Evolutionary conservation across 2,329 filamentous ascomycete species (phyloP).

Genomic region (Raffaelea albimanens): DNA sequence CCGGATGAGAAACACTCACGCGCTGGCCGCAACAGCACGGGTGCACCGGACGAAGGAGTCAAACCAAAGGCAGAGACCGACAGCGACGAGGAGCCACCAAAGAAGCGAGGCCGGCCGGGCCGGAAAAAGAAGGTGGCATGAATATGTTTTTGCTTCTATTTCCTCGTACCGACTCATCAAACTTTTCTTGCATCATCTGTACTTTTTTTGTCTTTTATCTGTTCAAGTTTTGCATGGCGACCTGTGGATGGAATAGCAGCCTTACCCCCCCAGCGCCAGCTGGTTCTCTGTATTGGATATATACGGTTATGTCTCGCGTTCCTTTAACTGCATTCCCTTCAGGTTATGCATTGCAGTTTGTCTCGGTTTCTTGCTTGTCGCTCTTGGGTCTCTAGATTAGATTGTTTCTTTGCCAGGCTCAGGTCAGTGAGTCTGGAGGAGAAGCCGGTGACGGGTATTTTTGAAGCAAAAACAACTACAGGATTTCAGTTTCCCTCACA

Average conservation of each 20-base stretch:
- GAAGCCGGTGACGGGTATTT: too few relatives aligned
- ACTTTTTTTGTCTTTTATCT: background rate
- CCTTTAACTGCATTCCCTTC: too few relatives aligned
- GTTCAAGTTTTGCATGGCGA: background rate
- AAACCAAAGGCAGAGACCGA: conserved; percentile 14
- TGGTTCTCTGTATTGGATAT: too few relatives aligned
- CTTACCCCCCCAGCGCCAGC: too few relatives aligned
- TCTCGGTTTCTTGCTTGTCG: too few relatives aligned
- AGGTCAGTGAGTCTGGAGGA: too few relatives aligned
- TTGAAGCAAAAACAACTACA: too few relatives aligned
- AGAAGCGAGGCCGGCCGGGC: conserved; percentile 20
- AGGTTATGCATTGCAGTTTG: too few relatives aligned
- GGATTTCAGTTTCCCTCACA: too few relatives aligned
- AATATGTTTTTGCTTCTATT: background rate
- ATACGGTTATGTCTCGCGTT: too few relatives aligned
- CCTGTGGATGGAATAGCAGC: background rate
- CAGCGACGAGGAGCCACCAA: conserved; percentile 25
- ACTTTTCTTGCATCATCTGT: background rate
- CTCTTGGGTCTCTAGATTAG: too few relatives aligned
- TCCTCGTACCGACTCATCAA: background rate
- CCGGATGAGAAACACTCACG: conserved; percentile 37
- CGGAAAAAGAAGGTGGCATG: conserved; percentile 36
- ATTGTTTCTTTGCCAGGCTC: too few relatives aligned
- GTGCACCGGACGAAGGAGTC: background rate
- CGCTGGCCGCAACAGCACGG: conserved; percentile 38